phyloP scores from a whole-genome alignment of 164 flowering plant species.

The Umbilicus rupestris region DNA sequence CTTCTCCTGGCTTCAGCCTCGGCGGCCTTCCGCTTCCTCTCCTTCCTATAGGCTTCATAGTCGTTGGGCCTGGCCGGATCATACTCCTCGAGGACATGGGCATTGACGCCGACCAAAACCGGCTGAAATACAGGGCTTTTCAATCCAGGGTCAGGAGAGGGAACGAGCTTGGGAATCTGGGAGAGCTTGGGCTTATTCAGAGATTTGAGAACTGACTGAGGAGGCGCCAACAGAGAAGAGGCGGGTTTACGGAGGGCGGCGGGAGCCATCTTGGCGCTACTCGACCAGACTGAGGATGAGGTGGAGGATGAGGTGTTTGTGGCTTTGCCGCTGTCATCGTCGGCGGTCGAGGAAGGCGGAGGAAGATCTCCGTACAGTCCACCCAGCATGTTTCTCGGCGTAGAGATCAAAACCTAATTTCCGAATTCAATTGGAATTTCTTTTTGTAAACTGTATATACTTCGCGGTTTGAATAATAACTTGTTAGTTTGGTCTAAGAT shows the following conservation, averaged over 20 bases:
- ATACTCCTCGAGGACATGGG: conserved; percentile 77
- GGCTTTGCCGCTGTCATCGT: conserved; percentile 31
- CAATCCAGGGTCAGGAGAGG: conserved; percentile 9
- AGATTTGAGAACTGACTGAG: conserved; percentile 42
- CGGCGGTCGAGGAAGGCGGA: conserved; percentile 67
- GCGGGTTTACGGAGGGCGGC: conserved; percentile 78
- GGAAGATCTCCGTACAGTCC: conserved; percentile 90
- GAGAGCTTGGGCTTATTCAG: conserved; percentile 31
- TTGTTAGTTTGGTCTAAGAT: too few species aligned
- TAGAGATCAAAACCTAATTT: too few species aligned
- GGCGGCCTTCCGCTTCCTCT: conserved; percentile 52
- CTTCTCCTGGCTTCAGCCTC: conserved; percentile 49
- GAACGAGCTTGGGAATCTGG: conserved; percentile 12
- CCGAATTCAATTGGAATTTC: too few species aligned
- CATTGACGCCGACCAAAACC: conserved; percentile 71
- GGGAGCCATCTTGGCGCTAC: conserved; percentile 85
- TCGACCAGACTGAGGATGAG: conserved; percentile 64
- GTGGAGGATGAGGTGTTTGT: conserved; percentile 17
- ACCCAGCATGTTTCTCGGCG: conserved; percentile 49
- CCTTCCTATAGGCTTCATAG: conserved; percentile 76
- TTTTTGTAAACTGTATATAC: too few species aligned
- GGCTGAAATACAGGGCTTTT: conserved; percentile 25
- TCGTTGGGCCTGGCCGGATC: conserved; percentile 95
- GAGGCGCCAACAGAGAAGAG: conserved; percentile 42
- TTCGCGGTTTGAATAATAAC: too few species aligned